Evolutionary conservation across 345 rosid genomes (phyloP).

Genomic region (Punica granatum): DNA sequence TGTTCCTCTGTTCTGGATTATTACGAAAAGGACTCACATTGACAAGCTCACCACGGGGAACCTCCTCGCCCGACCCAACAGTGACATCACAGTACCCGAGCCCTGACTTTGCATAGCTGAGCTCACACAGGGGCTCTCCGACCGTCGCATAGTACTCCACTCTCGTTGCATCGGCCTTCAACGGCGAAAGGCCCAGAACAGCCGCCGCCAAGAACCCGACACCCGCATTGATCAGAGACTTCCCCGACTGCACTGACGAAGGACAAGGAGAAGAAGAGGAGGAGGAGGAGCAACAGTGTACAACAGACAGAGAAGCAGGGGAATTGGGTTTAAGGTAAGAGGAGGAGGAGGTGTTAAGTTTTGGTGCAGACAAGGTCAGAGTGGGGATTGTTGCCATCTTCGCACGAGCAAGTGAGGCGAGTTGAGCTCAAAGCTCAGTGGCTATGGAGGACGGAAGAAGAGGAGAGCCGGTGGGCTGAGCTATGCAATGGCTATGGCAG

Average conservation of each 20-base stretch:
- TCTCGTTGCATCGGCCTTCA: slow-evolving; percentile 79
- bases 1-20: neutral
- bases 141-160: slow-evolving; percentile 83
- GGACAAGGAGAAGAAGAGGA: neutral
- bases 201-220: slow-evolving; percentile 69
- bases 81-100: slow-evolving; percentile 80
- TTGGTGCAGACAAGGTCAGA: slow-evolving; percentile 11
- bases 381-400: slow-evolving; percentile 20
- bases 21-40: slow-evolving; percentile 34
- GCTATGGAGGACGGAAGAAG: neutral
- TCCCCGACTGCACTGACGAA: slow-evolving; percentile 13
- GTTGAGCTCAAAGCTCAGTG: neutral
- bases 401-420: neutral
- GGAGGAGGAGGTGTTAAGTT: slow-evolving; percentile 3
- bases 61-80: slow-evolving; percentile 57
- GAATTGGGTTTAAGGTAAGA: neutral
- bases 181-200: slow-evolving; percentile 47
- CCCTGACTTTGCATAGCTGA: slow-evolving; percentile 61
- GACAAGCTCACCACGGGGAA: slow-evolving; percentile 72
- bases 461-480: neutral
- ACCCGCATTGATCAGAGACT: slow-evolving; percentile 35
- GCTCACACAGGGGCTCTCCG: slow-evolving; percentile 72
- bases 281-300: slow-evolving; percentile 3
- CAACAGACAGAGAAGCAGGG: slow-evolving; percentile 1
- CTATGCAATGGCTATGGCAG: neutral